Percentiles rank a stretch among this genome's conserved stretches.
These are phyloP conservation scores for Raffaelea ambrosiae DNA, from an alignment of 2,329 filamentous ascomycete genomes.

Conservation along the genomic window DNA sequence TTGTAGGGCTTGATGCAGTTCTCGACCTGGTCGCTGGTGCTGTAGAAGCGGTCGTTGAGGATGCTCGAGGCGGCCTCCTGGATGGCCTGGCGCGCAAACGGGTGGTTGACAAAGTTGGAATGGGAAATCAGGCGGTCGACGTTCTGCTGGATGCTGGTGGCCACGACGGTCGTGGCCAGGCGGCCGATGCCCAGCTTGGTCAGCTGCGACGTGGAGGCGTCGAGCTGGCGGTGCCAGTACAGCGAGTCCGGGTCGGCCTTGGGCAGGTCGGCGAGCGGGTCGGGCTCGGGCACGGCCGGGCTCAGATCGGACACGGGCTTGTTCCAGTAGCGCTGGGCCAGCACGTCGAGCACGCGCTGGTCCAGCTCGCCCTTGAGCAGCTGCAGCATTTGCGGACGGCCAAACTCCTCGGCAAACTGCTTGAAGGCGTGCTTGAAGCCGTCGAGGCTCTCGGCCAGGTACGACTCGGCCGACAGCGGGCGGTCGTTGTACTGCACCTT, in stretches of 20 bases:
- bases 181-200: slow-evolving; percentile 93
- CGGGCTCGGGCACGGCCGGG: slow-evolving; percentile 54
- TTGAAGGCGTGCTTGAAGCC: slow-evolving; percentile 98
- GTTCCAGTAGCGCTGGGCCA: slow-evolving; percentile 96
- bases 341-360: slow-evolving; percentile 85
- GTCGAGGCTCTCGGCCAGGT: slow-evolving; percentile 89
- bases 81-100: slow-evolving; percentile 89
- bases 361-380: slow-evolving; percentile 88
- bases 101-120: slow-evolving; percentile 83
- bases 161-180: slow-evolving; percentile 84
- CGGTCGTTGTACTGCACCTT: slow-evolving; percentile 99
- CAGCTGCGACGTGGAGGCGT: slow-evolving; percentile 80
- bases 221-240: slow-evolving; percentile 91
- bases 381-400: slow-evolving; percentile 78
- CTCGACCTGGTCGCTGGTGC: slow-evolving; percentile 94
- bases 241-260: slow-evolving; percentile 77
- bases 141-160: slow-evolving; percentile 75
- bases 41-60: slow-evolving; percentile 88
- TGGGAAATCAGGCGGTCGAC: slow-evolving; percentile 69
- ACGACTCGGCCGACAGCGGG: slow-evolving; percentile 88
- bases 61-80: slow-evolving; percentile 84
- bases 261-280: slow-evolving; percentile 69
- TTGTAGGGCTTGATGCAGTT: slow-evolving; percentile 99
- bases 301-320: slow-evolving; percentile 82
- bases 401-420: slow-evolving; percentile 82